A percentile compares a stretch with the other conserved stretches of the same genome.
Conservation (phyloP, 495 filamentous ascomycete species). For the Parachaetomium inaequale region DNA sequence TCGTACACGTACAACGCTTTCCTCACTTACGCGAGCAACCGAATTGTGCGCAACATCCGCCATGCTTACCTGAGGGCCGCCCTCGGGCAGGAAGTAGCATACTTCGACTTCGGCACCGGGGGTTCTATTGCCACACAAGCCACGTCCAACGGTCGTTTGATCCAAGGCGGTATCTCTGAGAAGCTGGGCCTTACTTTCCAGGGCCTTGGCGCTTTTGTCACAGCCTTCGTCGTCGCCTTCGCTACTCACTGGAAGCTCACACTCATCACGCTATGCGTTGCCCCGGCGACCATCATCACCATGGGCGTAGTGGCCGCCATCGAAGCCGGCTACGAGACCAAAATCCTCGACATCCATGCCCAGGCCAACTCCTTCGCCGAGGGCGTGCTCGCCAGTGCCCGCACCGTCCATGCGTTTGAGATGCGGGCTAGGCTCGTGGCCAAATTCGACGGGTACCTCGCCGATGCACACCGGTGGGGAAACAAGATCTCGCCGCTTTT, state of each 20-base stretch:
- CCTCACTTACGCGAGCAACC: constrained; percentile 24
- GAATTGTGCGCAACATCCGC: constrained; percentile 35
- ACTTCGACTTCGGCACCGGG: constrained; percentile 80
- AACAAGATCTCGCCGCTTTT: constrained; percentile 64
- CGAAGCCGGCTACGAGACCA: constrained; percentile 70
- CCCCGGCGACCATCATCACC: constrained; percentile 62
- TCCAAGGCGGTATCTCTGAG: constrained; percentile 82
- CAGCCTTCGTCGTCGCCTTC: constrained; percentile 85
- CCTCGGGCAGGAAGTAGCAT: constrained; percentile 58
- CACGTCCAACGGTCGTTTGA: constrained; percentile 77
- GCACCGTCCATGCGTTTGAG: constrained; percentile 83
- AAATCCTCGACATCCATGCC: constrained; percentile 68
- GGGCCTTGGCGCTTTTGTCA: constrained; percentile 69
- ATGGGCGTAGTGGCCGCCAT: constrained; percentile 67
- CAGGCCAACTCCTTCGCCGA: constrained; percentile 81
- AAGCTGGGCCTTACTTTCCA: constrained; percentile 74
- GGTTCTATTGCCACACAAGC: constrained; percentile 87
- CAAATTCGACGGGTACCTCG: constrained; percentile 72
- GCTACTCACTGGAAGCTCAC: constrained; percentile 78
- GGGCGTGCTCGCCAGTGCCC: constrained; percentile 83
- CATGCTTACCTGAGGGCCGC: constrained; percentile 36
- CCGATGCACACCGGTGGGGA: constrained; percentile 67
- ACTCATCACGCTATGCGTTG: constrained; percentile 72
- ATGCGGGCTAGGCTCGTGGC: constrained; percentile 77
- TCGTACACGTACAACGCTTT: constrained; percentile 40